Evolutionary conservation across 768 basidiomycete genomes (phyloP), one percentile per base, ranked within the genome.

Genomic region (Leccinum pellstonianum): DNA sequence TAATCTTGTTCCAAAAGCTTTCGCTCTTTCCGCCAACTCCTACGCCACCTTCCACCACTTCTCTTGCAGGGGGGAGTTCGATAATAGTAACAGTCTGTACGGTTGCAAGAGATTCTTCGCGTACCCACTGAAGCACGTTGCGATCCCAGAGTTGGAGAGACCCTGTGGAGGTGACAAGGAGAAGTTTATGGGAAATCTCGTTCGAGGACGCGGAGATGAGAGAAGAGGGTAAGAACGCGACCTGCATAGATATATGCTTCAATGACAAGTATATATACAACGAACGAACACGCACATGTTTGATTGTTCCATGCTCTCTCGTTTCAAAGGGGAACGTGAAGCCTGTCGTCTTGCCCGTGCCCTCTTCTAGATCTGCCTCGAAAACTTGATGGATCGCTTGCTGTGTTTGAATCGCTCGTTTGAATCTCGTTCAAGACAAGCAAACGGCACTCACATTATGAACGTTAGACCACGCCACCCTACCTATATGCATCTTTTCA

Each of bases 71-170:
- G 0, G 91, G 91, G 15, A 96, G 80, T 64, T 93, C 91, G 21
- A 94, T 82, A 58, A 94, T 85, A 54, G 86, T 83, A 1, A 87
- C 86, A 0, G 81, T 80, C 23, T 79, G 74, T 52, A 91, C 80
- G 2, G 83, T 78, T 0, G 91, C 77, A 10, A 96, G 78, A 2
- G 84, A 81, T 69, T 98, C 95, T 68, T 96, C 94, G 52, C 94
- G 80, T 0, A 81, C 83, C 93, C 93, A 96, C 29, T 81, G 77
- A 29, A 84, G 75, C 37, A 77, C 68, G 29, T 83, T 77, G 23
- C 82, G 80, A 51, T 84, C 76, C 90, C 92, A 92, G 9, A 88
- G 74, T 64, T 94, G 89, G 27, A 95, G 66, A 4, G 90, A 79
- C 10, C 92, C 93, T 2, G 88, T 87, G n/a, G 83, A 82, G 0